A percentile compares a stretch with the other conserved stretches of the same genome.
Conservation (phyloP, 495 filamentous ascomycete genomes). For the Penicillium pancosmium region DNA sequence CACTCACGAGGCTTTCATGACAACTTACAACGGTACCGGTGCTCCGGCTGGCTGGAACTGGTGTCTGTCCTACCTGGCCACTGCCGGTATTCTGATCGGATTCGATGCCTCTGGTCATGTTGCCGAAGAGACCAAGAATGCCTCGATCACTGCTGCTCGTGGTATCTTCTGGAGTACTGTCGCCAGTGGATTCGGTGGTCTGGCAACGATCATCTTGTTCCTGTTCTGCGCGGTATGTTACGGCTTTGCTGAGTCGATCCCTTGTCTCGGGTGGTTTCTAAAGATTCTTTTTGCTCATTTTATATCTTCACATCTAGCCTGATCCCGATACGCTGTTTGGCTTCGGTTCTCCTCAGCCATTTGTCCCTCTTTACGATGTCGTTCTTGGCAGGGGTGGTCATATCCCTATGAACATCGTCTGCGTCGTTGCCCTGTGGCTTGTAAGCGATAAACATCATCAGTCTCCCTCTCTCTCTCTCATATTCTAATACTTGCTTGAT, state of each 20-base stretch:
- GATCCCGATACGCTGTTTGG: conserved; percentile 39
- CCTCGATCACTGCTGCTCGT: conserved; percentile 53
- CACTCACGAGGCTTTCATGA: conserved; percentile 57
- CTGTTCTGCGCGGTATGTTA: conserved; percentile 54
- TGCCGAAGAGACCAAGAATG: conserved; percentile 60
- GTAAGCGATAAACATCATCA: conserved; percentile 25
- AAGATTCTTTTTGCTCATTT: conserved; percentile 1
- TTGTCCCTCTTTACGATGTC: conserved; percentile 55
- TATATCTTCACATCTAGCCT: conserved; percentile 28
- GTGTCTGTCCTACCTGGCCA: conserved; percentile 61
- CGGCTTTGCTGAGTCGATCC: neutral
- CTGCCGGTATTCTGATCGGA: conserved; percentile 60
- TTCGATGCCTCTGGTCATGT: conserved; percentile 61
- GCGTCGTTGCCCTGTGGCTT: conserved; percentile 52
- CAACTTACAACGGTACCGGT: conserved; percentile 59
- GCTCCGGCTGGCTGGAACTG: conserved; percentile 60
- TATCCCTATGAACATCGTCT: conserved; percentile 57
- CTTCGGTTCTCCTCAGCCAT: conserved; percentile 55
- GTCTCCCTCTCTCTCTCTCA: neutral
- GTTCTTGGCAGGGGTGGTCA: conserved; percentile 56
- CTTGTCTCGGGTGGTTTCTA: neutral
- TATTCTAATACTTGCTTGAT: neutral
- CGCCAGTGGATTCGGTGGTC: conserved; percentile 51
- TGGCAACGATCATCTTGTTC: conserved; percentile 56
- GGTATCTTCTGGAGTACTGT: conserved; percentile 61